Percentiles rank a stretch among this genome's conserved stretches.
phyloP scores from a whole-genome alignment of 768 basidiomycete species.

The Agrocybe pediades region DNA sequence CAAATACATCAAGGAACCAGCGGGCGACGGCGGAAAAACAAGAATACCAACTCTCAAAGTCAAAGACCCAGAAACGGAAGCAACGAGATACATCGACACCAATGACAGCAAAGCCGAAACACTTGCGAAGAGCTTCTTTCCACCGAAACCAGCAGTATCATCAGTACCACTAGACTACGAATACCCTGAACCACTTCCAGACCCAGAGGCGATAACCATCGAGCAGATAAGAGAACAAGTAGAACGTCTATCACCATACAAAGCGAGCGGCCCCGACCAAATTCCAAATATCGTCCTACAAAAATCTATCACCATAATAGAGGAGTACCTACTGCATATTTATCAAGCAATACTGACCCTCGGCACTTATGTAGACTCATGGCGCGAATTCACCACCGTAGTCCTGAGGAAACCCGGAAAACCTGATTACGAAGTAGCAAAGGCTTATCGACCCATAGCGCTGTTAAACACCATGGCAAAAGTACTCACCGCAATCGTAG shows the following conservation, averaged over 20 bases:
- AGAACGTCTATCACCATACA: conserved; percentile 7
- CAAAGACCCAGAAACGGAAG: conserved; percentile 10
- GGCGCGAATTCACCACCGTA: conserved; percentile 25
- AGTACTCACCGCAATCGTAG: conserved; percentile 21
- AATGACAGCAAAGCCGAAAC: conserved; percentile 13
- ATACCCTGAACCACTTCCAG: conserved; percentile 10
- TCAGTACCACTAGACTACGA: not conserved
- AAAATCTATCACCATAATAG: conserved; percentile 8
- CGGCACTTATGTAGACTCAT: not conserved
- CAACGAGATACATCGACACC: conserved; percentile 2
- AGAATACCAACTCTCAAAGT: conserved; percentile 21
- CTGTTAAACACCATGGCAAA: conserved; percentile 35
- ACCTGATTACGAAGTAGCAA: conserved; percentile 30
- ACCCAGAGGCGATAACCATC: not conserved
- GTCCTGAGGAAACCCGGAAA: conserved; percentile 37
- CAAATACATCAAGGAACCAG: conserved; percentile 15
- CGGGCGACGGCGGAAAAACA: conserved; percentile 21
- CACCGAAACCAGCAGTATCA: not conserved
- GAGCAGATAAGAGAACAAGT: conserved; percentile 2
- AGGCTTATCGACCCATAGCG: conserved; percentile 37
- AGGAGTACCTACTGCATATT: conserved; percentile 12
- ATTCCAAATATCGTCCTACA: conserved; percentile 26
- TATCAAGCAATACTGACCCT: conserved; percentile 16
- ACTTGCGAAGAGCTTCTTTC: conserved; percentile 15
- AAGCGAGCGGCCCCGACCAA: conserved; percentile 24